Base-by-base conservation (phyloP, 148 eudicot species). In the Polygonum aviculare region DNA sequence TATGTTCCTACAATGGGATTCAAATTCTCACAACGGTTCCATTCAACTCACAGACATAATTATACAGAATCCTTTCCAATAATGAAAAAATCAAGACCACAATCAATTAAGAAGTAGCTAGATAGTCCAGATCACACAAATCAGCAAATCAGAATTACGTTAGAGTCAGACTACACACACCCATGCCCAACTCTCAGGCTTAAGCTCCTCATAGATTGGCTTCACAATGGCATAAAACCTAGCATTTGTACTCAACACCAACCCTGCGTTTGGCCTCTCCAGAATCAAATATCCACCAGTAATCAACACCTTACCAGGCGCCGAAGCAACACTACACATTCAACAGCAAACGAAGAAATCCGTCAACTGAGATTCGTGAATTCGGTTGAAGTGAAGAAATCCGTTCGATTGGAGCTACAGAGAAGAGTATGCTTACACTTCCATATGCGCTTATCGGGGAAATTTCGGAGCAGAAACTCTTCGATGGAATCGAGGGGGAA, bases 181-280 rank as follows among this genome's bases (percentile, higher is more conserved):
- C 99, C 96, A 89, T 55, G 89, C 90, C 97, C 93, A 92, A 78
- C 85, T 82, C 10, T 83, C 86, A 5, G 93, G 87, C 76, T 77
- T 85, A 15, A 86, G 39, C 75, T 89, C 93, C 49, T 87, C 85
- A 50, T 83, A 77, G 70, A 95, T 69, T 0, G 97, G 99, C 70
- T 89, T 95, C 72, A 95, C 90, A 74, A 91, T 87, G 2, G 97
- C 94, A 72, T 90, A 90, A 77, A 95, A 95, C 41, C 97, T 90
- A 51, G 97, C 92, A 89, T 88, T 95, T 57, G 99, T 92, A 74
- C 97, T 92, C 72, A 95, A 87, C 54, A 95, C 99, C 83, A 92
- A 82, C 54, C 99, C 99, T 8, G 92, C 96, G 86, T 95, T 92
- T 16, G 97, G 97, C 83, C 96, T 90, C 90, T 95, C 97, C 82